phyloP scores from a whole-genome alignment of 305 asterid species.

The Fraxinus floribunda region DNA sequence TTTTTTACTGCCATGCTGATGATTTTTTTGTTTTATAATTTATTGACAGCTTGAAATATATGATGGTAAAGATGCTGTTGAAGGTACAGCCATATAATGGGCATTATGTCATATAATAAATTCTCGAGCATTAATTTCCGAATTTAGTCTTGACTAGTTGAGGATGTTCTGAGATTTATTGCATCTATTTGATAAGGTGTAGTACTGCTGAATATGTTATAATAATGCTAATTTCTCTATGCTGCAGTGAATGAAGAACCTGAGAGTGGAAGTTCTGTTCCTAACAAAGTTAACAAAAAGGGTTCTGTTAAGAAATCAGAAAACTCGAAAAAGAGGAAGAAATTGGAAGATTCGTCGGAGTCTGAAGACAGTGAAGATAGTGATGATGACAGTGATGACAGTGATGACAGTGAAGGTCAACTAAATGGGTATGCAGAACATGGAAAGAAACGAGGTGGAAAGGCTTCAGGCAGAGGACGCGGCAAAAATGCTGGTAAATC shows the following conservation, averaged over 20 bases:
- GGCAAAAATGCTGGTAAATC: slow-evolving; percentile 47
- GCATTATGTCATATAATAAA: background rate
- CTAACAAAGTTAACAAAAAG: slow-evolving; percentile 45
- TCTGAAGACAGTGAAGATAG: slow-evolving; percentile 53
- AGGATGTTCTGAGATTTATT: background rate
- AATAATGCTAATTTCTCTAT: slow-evolving; percentile 21
- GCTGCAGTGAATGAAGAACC: slow-evolving; percentile 50
- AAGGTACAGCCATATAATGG: slow-evolving; percentile 49
- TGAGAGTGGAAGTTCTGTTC: slow-evolving; percentile 25
- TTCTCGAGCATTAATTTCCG: background rate
- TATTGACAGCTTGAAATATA: slow-evolving; percentile 72
- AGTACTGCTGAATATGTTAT: background rate
- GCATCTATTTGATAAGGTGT: background rate
- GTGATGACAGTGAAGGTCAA: slow-evolving; percentile 45
- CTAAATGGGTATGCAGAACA: slow-evolving; percentile 45
- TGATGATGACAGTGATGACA: slow-evolving; percentile 17
- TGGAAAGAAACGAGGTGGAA: slow-evolving; percentile 32
- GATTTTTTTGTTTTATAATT: slow-evolving; percentile 1
- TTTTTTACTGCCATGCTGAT: slow-evolving; percentile 12
- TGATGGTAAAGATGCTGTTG: slow-evolving; percentile 78
- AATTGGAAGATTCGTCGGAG: slow-evolving; percentile 53
- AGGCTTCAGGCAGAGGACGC: slow-evolving; percentile 48
- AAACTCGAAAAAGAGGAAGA: slow-evolving; percentile 68
- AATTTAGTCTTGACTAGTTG: background rate
- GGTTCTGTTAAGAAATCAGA: slow-evolving; percentile 41